A percentile compares a stretch with the other conserved stretches of the same genome.
Evolutionary conservation across 352 stramenopile species (phyloP).

Genomic region (Phytophthora rubi): DNA sequence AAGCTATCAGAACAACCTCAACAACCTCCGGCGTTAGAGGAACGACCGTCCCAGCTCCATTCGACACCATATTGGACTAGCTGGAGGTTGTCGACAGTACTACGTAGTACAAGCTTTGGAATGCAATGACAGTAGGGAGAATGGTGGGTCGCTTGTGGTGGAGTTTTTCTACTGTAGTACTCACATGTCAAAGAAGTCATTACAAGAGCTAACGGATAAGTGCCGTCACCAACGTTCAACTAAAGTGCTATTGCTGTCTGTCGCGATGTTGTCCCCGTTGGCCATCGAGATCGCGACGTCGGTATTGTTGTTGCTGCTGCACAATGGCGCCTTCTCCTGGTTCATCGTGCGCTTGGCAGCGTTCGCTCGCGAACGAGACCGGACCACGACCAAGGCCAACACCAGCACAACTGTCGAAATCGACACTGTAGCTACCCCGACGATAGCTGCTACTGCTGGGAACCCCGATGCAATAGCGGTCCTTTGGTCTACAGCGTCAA

Average conservation of each 20-base stretch:
- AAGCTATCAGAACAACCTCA: conserved; percentile 43
- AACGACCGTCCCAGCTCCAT: conserved; percentile 30
- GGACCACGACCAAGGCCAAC: conserved; percentile 3
- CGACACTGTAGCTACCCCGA: conserved; percentile 8
- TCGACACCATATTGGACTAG: not conserved
- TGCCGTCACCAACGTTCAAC: conserved; percentile 1
- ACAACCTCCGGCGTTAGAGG: conserved; percentile 23
- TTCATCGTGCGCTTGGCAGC: not conserved
- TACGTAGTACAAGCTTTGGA: not conserved
- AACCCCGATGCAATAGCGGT: not conserved
- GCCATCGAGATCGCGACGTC: conserved; percentile 22
- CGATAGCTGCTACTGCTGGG: conserved; percentile 4
- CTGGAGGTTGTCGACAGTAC: not conserved
- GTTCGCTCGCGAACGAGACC: conserved; percentile 6
- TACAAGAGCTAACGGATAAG: not conserved
- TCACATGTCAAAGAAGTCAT: not conserved
- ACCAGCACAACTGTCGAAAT: conserved; percentile 4
- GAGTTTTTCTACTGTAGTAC: not conserved
- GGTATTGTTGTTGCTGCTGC: conserved; percentile 13
- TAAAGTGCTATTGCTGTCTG: conserved; percentile 11
- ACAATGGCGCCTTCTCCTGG: conserved; percentile 15
- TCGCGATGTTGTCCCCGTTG: conserved; percentile 17
- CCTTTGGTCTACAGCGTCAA: not conserved
- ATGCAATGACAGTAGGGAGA: not conserved
- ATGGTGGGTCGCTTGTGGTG: not conserved